phyloP scores from a whole-genome alignment of 208 protist species.

The Leptomonas seymouri region DNA sequence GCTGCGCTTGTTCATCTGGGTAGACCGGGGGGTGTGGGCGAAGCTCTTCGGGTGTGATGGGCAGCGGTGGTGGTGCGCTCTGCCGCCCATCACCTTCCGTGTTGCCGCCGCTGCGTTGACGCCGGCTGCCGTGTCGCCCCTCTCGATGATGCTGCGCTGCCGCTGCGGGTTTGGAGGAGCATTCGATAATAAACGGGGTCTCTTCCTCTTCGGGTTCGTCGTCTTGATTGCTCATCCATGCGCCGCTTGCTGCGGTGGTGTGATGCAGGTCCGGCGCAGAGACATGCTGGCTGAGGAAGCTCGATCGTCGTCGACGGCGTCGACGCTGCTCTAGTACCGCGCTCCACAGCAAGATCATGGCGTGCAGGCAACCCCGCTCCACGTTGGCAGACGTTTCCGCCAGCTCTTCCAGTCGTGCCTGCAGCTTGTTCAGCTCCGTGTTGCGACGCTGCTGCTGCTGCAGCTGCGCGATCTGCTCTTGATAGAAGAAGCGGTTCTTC shows the following conservation, averaged over 20 bases:
- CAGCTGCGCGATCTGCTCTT: slow-evolving; percentile 60
- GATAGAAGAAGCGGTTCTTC: slow-evolving; percentile 67
- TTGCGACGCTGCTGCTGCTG: slow-evolving; percentile 31
- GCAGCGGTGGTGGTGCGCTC: slow-evolving; percentile 3
- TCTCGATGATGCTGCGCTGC: background rate
- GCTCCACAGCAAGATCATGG: slow-evolving; percentile 51
- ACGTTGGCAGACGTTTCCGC: slow-evolving; percentile 26
- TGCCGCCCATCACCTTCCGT: background rate
- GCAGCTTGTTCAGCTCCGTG: slow-evolving; percentile 40
- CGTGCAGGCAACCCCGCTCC: slow-evolving; percentile 38
- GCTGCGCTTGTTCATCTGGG: background rate
- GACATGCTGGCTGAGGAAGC: too few species aligned
- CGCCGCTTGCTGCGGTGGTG: too few species aligned
- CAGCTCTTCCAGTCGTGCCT: slow-evolving; percentile 38
- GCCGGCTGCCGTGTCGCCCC: background rate
- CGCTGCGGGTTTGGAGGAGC: slow-evolving; percentile 1
- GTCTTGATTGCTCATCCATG: background rate
- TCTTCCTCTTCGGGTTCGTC: background rate
- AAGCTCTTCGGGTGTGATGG: slow-evolving; percentile 2
- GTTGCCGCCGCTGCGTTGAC: background rate
- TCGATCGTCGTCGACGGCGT: background rate
- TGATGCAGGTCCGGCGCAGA: too few species aligned
- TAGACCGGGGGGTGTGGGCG: slow-evolving; percentile 13
- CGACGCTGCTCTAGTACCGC: slow-evolving; percentile 35
- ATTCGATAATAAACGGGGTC: slow-evolving; percentile 18